Base-by-base conservation (phyloP, 768 basidiomycete genomes). In the Infundibulicybe gibba region DNA sequence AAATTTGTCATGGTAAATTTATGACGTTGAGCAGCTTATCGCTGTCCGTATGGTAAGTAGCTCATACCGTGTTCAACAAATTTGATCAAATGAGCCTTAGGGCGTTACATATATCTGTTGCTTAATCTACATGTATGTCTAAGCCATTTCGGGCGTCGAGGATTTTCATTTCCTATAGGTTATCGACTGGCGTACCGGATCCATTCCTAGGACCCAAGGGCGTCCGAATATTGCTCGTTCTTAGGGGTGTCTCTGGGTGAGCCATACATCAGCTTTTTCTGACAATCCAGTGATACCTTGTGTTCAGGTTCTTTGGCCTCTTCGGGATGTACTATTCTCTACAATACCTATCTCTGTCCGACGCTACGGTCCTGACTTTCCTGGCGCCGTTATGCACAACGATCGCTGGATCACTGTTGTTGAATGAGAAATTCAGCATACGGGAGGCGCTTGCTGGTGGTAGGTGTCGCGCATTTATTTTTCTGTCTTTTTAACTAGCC, bases 201-300 rank as follows among this genome's bases (percentile, higher is more conserved):
- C 86, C 87, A 0, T 61, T 83, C 21, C 55, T 84, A 0, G 90
- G 88, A 1, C 90, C 89, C 0, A 80, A 81, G 39, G 85, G 74
- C 2, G 78, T 91, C 3, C 71, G 88, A 32, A 47, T 67, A 4
- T 62, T 87, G 6, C 67, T 90, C 3, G 62, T 74, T 1, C 60
- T 72, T 11, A 69, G 89, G 51, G 87, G 87, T 0, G 63, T 85
- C 48, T 65, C 74, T n/a, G 88, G 87, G 79, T 85, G 47, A 38
- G 35, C 21, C 11, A 5, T 19, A 14, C 40, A 21, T 2, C 14
- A 39, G 13, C 25, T 11, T 35, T 21, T 21, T 42, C 39, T n/a
- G 19, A 16, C 43, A 14, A 20, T 40, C 44, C 4, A 33, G 17
- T 11, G 17, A n/a, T 10, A 19, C 34, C 25, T 19, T 16, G 5